Conservation (phyloP, 257 asterid species). For the Solanum chilense region DNA sequence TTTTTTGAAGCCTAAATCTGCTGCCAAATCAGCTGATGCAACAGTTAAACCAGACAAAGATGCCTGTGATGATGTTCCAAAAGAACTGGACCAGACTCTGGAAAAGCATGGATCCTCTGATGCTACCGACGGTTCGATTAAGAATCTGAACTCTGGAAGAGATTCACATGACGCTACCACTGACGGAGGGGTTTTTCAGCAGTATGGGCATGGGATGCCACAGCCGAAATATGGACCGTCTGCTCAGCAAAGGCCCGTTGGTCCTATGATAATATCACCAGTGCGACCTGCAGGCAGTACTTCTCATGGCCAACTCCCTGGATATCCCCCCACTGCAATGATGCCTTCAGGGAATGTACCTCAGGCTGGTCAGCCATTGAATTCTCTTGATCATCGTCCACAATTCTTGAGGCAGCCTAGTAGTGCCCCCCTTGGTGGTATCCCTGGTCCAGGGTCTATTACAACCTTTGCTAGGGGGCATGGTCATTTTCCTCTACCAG, state of each 20-base stretch:
- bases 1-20: slow-evolving; percentile 27
- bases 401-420: slow-evolving; percentile 10
- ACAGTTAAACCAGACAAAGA: slow-evolving; percentile 18
- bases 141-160: background rate
- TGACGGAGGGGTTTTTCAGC: background rate
- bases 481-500: slow-evolving; percentile 32
- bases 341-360: slow-evolving; percentile 30
- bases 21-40: slow-evolving; percentile 23
- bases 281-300: slow-evolving; percentile 1
- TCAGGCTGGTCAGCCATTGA: slow-evolving; percentile 27
- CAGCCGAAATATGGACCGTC: slow-evolving; percentile 15
- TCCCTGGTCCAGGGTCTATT: slow-evolving; percentile 8
- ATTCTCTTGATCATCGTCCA: slow-evolving; percentile 17
- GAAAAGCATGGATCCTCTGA: slow-evolving; percentile 5
- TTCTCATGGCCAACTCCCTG: slow-evolving; percentile 20
- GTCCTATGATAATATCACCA: slow-evolving; percentile 6
- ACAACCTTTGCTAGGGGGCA: slow-evolving; percentile 28
- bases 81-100: background rate
- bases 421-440: slow-evolving; percentile 6
- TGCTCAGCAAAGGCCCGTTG: slow-evolving; percentile 10
- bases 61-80: background rate
- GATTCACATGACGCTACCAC: background rate
- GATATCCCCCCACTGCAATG: slow-evolving; percentile 18
- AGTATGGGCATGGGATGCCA: slow-evolving; percentile 19
- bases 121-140: slow-evolving; percentile 9